These are phyloP conservation scores for Coniella vitis DNA, from an alignment of 2,329 filamentous ascomycete genomes.

Conservation along the genomic window DNA sequence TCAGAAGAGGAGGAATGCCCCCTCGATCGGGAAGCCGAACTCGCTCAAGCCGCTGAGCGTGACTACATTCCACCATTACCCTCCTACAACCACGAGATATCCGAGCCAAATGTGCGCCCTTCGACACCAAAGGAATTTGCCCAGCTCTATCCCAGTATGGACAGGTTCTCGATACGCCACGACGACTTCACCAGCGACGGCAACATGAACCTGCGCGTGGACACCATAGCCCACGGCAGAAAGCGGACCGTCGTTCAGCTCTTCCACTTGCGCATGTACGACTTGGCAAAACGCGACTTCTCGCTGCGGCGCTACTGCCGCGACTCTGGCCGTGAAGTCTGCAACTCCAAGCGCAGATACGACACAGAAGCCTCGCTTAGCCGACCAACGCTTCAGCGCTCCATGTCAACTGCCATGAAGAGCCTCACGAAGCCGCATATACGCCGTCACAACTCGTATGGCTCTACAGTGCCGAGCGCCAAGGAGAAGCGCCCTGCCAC, in stretches of 20 bases:
- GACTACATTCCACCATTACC: conserved; percentile 47
- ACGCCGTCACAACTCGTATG: conserved; percentile 28
- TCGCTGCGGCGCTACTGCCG: conserved; percentile 87
- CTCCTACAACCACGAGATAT: conserved; percentile 53
- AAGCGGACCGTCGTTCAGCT: conserved; percentile 66
- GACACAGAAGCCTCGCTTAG: conserved; percentile 43
- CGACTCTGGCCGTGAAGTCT: conserved; percentile 88
- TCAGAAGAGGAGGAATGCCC: conserved; percentile 54
- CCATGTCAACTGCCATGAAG: conserved; percentile 44
- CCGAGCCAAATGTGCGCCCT: conserved; percentile 61
- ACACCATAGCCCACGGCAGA: conserved; percentile 64
- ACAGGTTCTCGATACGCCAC: conserved; percentile 75
- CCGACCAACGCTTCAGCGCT: conserved; percentile 37
- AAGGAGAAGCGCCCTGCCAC: conserved; percentile 27
- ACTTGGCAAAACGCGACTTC: conserved; percentile 78
- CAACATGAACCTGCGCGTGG: conserved; percentile 92
- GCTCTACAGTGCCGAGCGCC: too few species aligned
- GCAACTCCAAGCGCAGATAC: conserved; percentile 70
- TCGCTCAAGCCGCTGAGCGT: conserved; percentile 17
- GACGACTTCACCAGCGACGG: conserved; percentile 87
- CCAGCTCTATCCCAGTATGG: conserved; percentile 76
- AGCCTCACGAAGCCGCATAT: conserved; percentile 27
- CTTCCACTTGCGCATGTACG: conserved; percentile 93
- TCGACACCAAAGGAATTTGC: conserved; percentile 79
- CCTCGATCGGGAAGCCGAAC: conserved; percentile 31